Percentiles rank a stretch among this genome's conserved stretches.
These are phyloP conservation scores for Populus simonii DNA, from an alignment of 345 rosid genomes.

Conservation along the genomic window DNA sequence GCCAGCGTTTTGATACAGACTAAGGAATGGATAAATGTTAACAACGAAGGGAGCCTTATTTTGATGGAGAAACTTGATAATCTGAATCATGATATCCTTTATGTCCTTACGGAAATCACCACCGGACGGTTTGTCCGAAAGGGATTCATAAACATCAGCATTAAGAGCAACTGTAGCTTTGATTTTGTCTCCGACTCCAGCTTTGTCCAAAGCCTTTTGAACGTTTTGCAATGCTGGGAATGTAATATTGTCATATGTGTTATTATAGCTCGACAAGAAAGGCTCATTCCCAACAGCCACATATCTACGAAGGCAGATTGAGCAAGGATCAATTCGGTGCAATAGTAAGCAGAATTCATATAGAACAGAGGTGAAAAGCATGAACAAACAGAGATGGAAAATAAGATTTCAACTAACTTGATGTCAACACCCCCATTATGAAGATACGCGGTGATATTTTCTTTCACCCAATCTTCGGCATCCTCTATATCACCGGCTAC, in stretches of 20 bases:
- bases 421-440: constrained; percentile 51
- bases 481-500: constrained; percentile 31
- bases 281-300: constrained; percentile 94
- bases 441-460: constrained; percentile 53
- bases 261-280: constrained; percentile 64
- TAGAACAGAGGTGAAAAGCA: neutral
- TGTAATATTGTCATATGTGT: constrained; percentile 35
- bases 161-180: constrained; percentile 68
- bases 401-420: constrained; percentile 35
- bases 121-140: constrained; percentile 57
- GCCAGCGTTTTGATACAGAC: constrained; percentile 49
- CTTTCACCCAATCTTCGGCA: constrained; percentile 74
- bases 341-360: neutral
- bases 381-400: neutral
- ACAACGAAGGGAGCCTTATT: constrained; percentile 62
- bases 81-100: constrained; percentile 36
- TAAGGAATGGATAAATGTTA: constrained; percentile 86
- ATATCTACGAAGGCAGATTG: constrained; percentile 36
- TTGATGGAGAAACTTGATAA: constrained; percentile 41
- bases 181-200: constrained; percentile 48
- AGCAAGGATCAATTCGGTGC: neutral
- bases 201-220: constrained; percentile 62
- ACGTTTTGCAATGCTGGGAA: constrained; percentile 69
- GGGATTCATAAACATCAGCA: constrained; percentile 71
- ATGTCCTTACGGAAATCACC: constrained; percentile 56